Conservation (phyloP, 2,329 filamentous ascomycete genomes). For the Penicillium hordei region DNA sequence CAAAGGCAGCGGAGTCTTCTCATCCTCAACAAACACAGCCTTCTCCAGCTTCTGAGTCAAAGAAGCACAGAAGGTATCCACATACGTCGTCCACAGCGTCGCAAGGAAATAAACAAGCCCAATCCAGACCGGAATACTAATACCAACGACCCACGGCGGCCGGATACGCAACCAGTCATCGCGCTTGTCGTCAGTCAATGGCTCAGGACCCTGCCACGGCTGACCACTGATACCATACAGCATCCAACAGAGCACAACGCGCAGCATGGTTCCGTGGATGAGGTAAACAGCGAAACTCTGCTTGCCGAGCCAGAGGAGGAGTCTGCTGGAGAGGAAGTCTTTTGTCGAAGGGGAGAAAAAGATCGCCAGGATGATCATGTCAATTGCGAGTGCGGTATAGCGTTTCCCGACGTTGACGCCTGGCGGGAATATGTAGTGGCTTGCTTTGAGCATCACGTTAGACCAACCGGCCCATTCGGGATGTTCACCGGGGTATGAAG, state of each 20-base stretch:
- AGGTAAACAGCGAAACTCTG: constrained; percentile 59
- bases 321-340: constrained; percentile 50
- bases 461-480: constrained; percentile 54
- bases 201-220: constrained; percentile 39
- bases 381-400: constrained; percentile 51
- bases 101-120: constrained; percentile 48
- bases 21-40: constrained; percentile 46
- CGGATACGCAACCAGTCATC: constrained; percentile 42
- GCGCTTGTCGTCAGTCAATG: constrained; percentile 18
- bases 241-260: constrained; percentile 53
- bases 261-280: constrained; percentile 54
- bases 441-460: constrained; percentile 41
- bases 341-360: constrained; percentile 52
- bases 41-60: constrained; percentile 50
- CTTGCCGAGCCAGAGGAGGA: constrained; percentile 56
- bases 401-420: constrained; percentile 47
- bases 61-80: constrained; percentile 52
- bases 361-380: constrained; percentile 52
- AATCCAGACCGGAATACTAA: constrained; percentile 49
- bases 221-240: constrained; percentile 53
- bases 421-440: constrained; percentile 49
- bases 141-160: constrained; percentile 39
- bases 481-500: constrained; percentile 52
- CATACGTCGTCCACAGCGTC: constrained; percentile 52
- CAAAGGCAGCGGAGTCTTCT: constrained; percentile 32